phyloP scores from a whole-genome alignment of 139 green algal species.

The Auxenochlorella pyrenoidosa region DNA sequence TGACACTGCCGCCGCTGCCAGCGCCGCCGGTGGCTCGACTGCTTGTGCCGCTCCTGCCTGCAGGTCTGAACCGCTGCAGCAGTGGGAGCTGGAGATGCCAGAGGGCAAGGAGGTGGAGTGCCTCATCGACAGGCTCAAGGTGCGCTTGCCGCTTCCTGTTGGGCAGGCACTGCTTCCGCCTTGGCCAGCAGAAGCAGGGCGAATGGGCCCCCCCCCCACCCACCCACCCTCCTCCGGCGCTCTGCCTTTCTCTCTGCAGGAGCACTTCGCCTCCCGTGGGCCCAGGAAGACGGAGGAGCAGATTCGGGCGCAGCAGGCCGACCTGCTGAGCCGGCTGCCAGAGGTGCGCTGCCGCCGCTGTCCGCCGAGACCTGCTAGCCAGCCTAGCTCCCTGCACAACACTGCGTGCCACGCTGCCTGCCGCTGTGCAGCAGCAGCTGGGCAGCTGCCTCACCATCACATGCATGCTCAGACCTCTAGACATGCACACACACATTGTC shows the following conservation, averaged over 20 bases:
- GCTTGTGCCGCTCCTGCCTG: not conserved
- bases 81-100: slow-evolving; percentile 49
- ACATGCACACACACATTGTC: no score
- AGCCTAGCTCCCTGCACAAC: no score
- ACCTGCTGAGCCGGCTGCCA: slow-evolving; percentile 47
- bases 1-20: not conserved
- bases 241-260: slow-evolving; percentile 15
- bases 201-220: not conserved
- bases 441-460: no score
- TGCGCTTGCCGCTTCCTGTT: slow-evolving; percentile 42
- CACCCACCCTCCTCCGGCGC: not conserved
- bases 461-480: no score
- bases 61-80: slow-evolving; percentile 66
- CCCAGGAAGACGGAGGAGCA: slow-evolving; percentile 42
- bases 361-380: no score
- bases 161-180: not conserved
- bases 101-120: slow-evolving; percentile 72
- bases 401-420: not conserved
- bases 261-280: slow-evolving; percentile 35
- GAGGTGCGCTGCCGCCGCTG: not conserved
- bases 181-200: slow-evolving; percentile 22
- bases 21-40: not conserved
- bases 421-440: no score
- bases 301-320: slow-evolving; percentile 16
- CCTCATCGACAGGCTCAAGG: slow-evolving; percentile 76